Conservation (phyloP, 257 asterid species). For the Gardenia jasminoides region DNA sequence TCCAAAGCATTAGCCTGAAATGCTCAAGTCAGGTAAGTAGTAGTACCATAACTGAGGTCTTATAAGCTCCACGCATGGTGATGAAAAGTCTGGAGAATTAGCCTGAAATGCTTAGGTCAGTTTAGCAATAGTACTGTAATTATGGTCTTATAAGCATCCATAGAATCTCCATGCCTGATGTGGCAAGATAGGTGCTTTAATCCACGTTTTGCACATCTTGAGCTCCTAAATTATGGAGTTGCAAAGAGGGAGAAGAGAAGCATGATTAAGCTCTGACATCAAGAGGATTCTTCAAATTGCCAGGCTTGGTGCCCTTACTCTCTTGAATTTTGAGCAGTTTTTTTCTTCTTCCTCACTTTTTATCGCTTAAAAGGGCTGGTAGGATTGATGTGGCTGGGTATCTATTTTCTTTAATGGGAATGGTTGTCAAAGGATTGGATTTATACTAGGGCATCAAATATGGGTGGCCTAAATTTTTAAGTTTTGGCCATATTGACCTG, state of each 20-base stretch:
- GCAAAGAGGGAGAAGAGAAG: background rate
- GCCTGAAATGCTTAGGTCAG: background rate
- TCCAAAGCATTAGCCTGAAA: background rate
- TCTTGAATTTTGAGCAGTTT: background rate
- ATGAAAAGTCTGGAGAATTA: background rate
- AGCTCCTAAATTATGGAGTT: background rate
- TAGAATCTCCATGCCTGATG: background rate
- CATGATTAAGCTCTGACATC: background rate
- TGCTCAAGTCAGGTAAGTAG: background rate
- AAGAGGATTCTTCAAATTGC: background rate
- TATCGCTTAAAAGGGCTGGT: background rate
- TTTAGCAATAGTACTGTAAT: background rate
- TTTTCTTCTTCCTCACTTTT: background rate
- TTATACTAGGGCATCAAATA: background rate
- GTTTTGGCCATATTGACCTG: background rate
- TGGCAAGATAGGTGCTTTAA: background rate
- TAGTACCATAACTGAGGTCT: background rate
- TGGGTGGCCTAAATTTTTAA: background rate
- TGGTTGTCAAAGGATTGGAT: background rate
- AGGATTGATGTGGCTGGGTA: background rate
- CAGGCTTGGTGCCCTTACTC: background rate
- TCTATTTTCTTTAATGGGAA: background rate
- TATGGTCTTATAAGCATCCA: background rate
- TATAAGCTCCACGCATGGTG: background rate
- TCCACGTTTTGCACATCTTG: background rate